Base-by-base conservation (phyloP, 148 eudicot species). In the Chenopodium album region DNA sequence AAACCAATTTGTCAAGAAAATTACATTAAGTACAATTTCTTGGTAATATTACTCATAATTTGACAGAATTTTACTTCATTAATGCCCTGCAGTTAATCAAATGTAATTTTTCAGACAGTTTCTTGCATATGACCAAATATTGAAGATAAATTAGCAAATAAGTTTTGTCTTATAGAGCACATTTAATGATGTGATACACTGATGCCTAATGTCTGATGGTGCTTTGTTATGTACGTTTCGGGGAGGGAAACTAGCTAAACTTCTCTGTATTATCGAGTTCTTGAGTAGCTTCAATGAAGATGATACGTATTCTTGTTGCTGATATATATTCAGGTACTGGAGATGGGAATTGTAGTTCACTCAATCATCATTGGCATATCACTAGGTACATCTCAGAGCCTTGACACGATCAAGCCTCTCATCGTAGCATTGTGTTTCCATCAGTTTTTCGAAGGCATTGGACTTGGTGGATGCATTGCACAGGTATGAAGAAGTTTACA, bases 401-500 rank as follows among this genome's bases (percentile, higher is more conserved):
- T 87, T 0, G 79, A 82, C 48, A 86, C 88, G 32, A 88, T 88
- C 37, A 82, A 87, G 34, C 88, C 90, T 9, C 81, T 88, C 7
- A 83, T 88, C 52, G 85, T 87, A 1, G 90, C 90, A 32, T 67
- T 88, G 69, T 86, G 84, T 34, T 88, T 88, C 79, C 90, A 88
- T 83, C 90, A 88, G 34, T 82, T 86, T 70, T 88, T 88, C 32
- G 90, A 88, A 77, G 90, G 90, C 63, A 84, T 88, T 47, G 90
- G 88, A 2, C 88, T 88, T 9, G 90, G 90, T 23, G 90, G 90
- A 31, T 88, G 90, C 81, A 88, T 88, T 70, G 88, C 90, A 2
- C 87, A 88, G 81, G 87, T 85, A 66, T 59, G 56, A 52, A 48
- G 23, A 13, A 23, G 4, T 2, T 26, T 32, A 73, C 31, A 73